Evolutionary conservation across 2,329 filamentous ascomycete genomes (phyloP), one percentile per base, ranked within the genome.

Genomic region (Fusarium stilboides): DNA sequence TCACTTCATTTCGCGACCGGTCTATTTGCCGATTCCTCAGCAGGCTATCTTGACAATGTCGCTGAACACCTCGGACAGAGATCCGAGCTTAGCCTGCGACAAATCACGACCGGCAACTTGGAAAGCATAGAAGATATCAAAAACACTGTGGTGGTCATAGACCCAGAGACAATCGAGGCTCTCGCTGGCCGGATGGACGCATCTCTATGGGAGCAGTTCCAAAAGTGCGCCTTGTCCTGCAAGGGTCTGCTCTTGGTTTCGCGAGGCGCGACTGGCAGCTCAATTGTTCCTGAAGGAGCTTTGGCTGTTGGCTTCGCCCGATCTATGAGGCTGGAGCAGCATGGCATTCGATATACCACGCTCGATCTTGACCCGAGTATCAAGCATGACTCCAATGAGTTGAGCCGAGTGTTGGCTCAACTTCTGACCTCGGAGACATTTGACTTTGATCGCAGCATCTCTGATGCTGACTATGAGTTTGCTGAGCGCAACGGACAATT

Each of bases 251-350:
- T 51, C 13, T 20, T 51, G 34, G 34, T 51, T 20, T 51, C 47
- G n/a, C 34, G 47, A 39, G 47, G 47, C 22, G 47, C 47, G 14
- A 51, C 47, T 20, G 47, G 47, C 17, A 51, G 34, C 22, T 51
- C 47, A 17, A n/a, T 39, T 39, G 34, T 51, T 39, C 47, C 47
- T 37, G 47, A 51, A 39, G 47, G 47, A 20, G 47, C 47, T 51
- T 17, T 51, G 22, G 47, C 47, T 28, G 47, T 51, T 20, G 47
- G 47, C 20, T 51, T 51, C 13, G 34, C 47, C 34, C 47, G 47
- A 51, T 51, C 47, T 28, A 51, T 51, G 47, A 51, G 47, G 12
- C 28, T 51, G 22, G 47, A 51, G 39, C 47, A 51, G n/a, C 47
- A 51, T 28, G 47, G 7, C 8, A 39, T 51, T 39, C 47, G 34